A percentile compares a stretch with the other conserved stretches of the same genome.
Conservation (phyloP, 2,329 filamentous ascomycete species). For the Fusarium sp. region DNA sequence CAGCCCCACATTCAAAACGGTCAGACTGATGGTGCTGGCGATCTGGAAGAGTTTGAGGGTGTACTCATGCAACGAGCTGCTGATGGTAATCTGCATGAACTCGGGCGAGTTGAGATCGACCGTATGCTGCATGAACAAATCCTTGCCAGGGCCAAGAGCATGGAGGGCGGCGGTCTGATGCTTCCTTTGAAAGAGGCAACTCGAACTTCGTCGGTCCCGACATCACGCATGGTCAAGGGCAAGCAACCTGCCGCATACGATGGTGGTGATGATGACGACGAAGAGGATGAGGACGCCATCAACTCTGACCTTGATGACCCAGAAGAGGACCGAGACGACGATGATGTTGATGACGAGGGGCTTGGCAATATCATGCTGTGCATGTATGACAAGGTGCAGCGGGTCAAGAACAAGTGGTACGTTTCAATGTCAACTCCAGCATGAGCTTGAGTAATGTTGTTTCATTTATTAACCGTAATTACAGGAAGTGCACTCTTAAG, state of each 20-base stretch:
- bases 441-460: background rate
- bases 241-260: constrained; percentile 64
- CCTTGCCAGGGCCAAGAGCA: constrained; percentile 69
- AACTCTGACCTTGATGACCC: constrained; percentile 98
- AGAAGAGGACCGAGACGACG: constrained; percentile 84
- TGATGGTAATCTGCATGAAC: constrained; percentile 62
- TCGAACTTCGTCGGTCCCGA: constrained; percentile 41
- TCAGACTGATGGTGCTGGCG: constrained; percentile 79
- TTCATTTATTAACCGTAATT: constrained; percentile 19
- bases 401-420: constrained; percentile 97
- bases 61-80: constrained; percentile 67
- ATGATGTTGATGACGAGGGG: constrained; percentile 87
- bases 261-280: constrained; percentile 66
- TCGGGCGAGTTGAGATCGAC: constrained; percentile 72
- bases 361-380: constrained; percentile 94
- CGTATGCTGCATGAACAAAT: constrained; percentile 74
- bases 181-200: constrained; percentile 70
- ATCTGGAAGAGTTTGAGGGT: constrained; percentile 65
- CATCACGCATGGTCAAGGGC: constrained; percentile 37
- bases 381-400: constrained; percentile 98
- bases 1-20: constrained; percentile 49
- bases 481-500: constrained; percentile 95
- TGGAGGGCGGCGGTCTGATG: constrained; percentile 82
- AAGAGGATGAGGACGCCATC: constrained; percentile 91
- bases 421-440: constrained; percentile 36